Evolutionary conservation across 2,329 filamentous ascomycete genomes (phyloP).

Genomic region (Chaetomium globosum): DNA sequence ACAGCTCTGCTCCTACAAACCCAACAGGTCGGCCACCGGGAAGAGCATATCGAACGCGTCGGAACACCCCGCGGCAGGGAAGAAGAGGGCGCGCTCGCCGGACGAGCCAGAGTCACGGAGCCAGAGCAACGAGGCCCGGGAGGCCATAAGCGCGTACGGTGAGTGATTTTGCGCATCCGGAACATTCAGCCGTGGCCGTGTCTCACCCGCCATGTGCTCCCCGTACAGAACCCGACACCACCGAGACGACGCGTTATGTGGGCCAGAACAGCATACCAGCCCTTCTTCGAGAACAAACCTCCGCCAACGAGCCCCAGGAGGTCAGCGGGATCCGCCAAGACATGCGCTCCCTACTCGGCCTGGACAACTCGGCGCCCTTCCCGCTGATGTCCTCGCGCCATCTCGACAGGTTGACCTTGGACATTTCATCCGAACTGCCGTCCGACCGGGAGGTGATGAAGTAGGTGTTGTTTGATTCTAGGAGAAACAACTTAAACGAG

Average conservation of each 20-base stretch:
- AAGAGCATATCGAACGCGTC: conserved; percentile 42
- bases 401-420: conserved; percentile 60
- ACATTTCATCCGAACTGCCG: conserved; percentile 64
- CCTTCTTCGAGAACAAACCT: conserved; percentile 63
- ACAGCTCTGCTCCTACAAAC: conserved; percentile 67
- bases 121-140: conserved; percentile 45
- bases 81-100: conserved; percentile 51
- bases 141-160: conserved; percentile 42
- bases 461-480: conserved; percentile 45
- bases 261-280: conserved; percentile 70
- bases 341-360: conserved; percentile 66
- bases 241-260: conserved; percentile 61
- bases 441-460: conserved; percentile 69
- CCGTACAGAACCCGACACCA: conserved; percentile 53
- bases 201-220: conserved; percentile 11
- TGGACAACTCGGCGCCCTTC: conserved; percentile 68
- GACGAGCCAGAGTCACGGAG: conserved; percentile 45
- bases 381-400: conserved; percentile 67
- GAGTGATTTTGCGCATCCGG: conserved; percentile 17
- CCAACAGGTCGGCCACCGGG: conserved; percentile 53
- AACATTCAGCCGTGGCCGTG: background rate
- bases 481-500: background rate
- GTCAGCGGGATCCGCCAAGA: conserved; percentile 62
- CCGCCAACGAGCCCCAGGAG: conserved; percentile 54
- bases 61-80: conserved; percentile 37